phyloP scores from a whole-genome alignment of 2,329 filamentous ascomycete genomes.

The Cladobotryum protrusum region DNA sequence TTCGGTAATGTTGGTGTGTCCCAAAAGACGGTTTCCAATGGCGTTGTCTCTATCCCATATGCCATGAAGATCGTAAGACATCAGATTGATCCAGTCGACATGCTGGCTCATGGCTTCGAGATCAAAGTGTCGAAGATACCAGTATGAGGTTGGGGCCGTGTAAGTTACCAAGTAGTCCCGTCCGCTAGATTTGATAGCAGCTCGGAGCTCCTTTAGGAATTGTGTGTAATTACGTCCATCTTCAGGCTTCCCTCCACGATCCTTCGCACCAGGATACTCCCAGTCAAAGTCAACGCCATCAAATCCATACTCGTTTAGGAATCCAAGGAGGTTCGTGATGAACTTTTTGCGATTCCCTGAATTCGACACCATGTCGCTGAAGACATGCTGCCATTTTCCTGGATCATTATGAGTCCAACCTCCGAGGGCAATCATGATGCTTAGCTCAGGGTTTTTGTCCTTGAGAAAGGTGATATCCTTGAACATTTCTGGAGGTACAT shows the following conservation, averaged over 20 bases:
- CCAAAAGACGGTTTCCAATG: constrained; percentile 1
- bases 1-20: constrained; percentile 4
- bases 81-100: constrained; percentile 4
- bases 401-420: too few relatives aligned
- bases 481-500: too few relatives aligned
- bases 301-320: constrained; percentile 15
- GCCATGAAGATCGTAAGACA: constrained; percentile 8
- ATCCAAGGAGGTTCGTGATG: too few relatives aligned
- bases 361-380: too few relatives aligned
- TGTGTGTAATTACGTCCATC: constrained; percentile 18
- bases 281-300: constrained; percentile 25
- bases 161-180: constrained; percentile 17
- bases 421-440: too few relatives aligned
- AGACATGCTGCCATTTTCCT: too few relatives aligned
- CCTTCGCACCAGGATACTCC: constrained; percentile 20
- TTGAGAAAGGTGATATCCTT: too few relatives aligned
- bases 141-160: constrained; percentile 22
- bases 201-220: constrained; percentile 18
- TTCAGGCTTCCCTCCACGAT: constrained; percentile 17
- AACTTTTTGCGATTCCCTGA: too few relatives aligned
- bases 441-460: too few relatives aligned
- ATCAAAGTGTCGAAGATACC: constrained; percentile 25
- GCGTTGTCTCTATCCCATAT: constrained; percentile 4
- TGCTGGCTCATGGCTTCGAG: constrained; percentile 13
- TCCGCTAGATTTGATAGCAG: constrained; percentile 1